Evolutionary conservation across 2,329 filamentous ascomycete species (phyloP).

Genomic region (Alternaria sp.): DNA sequence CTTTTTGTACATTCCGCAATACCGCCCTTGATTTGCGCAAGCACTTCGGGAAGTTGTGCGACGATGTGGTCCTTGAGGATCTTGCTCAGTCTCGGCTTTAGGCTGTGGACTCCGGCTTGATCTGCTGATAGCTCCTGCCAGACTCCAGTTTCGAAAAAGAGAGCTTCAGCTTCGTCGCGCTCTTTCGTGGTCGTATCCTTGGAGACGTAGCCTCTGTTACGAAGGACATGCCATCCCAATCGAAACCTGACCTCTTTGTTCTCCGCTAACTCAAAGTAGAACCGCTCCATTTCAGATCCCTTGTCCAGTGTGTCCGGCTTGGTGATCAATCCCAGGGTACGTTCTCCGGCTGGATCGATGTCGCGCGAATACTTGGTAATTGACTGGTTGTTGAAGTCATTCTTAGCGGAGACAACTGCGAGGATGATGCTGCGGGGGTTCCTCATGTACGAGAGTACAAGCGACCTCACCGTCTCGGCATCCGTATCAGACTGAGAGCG

Average conservation of each 20-base stretch:
- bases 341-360: conserved; percentile 54
- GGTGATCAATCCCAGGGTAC: conserved; percentile 64
- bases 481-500: conserved; percentile 43
- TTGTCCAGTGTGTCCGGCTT: conserved; percentile 57
- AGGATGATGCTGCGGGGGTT: conserved; percentile 66
- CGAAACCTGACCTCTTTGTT: conserved; percentile 50
- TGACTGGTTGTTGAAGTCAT: conserved; percentile 62
- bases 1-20: conserved; percentile 20
- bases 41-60: conserved; percentile 34
- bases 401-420: conserved; percentile 51
- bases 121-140: conserved; percentile 47
- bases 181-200: conserved; percentile 34
- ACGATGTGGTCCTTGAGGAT: conserved; percentile 30
- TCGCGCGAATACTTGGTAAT: conserved; percentile 58
- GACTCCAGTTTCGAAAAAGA: conserved; percentile 40
- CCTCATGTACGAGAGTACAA: conserved; percentile 63
- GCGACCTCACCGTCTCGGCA: conserved; percentile 33
- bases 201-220: conserved; percentile 52
- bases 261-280: conserved; percentile 46
- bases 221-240: conserved; percentile 61
- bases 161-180: conserved; percentile 47
- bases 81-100: conserved; percentile 29
- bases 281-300: conserved; percentile 50
- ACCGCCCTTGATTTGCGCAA: conserved; percentile 27
- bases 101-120: conserved; percentile 23